Evolutionary conservation across 179 eudicot genomes (phyloP).

Genomic region (Nepenthes alata): DNA sequence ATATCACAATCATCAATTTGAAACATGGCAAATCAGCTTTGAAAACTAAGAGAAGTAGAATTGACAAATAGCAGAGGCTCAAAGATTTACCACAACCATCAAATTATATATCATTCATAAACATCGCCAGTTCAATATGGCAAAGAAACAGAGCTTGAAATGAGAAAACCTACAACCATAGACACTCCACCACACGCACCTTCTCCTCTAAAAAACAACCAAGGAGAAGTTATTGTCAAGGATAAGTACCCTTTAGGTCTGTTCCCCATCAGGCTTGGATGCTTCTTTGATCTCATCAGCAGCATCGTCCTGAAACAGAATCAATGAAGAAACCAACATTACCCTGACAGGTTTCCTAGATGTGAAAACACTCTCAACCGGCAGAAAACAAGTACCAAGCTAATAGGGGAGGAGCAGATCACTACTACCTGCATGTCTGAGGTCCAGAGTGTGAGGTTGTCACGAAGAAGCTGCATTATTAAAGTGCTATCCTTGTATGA

Average conservation of each 20-base stretch:
- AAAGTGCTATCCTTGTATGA: constrained; percentile 16
- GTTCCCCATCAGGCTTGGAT: constrained; percentile 8
- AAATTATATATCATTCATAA: too few species aligned
- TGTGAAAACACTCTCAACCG: not conserved
- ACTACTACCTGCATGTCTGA: constrained; percentile 11
- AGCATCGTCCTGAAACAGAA: constrained; percentile 4
- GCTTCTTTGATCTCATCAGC: constrained; percentile 13
- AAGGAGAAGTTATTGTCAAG: constrained; percentile 16
- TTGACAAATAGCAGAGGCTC: too few species aligned
- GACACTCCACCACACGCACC: too few species aligned
- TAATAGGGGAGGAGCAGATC: not conserved
- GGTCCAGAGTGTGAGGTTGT: constrained; percentile 11
- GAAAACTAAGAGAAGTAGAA: too few species aligned
- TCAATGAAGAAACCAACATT: not conserved
- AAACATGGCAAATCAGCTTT: too few species aligned
- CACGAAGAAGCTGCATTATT: constrained; percentile 14
- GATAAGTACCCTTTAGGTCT: not conserved
- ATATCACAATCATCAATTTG: too few species aligned
- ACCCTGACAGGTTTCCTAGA: not conserved
- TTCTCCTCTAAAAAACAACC: constrained; percentile 5
- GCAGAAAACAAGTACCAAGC: not conserved
- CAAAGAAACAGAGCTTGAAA: too few species aligned
- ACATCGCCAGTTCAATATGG: too few species aligned
- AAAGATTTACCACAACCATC: too few species aligned
- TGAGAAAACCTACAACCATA: too few species aligned